Evolutionary conservation across 768 basidiomycete genomes (phyloP), one percentile per base, ranked within the genome.

Genomic region (Panellus pusillus): DNA sequence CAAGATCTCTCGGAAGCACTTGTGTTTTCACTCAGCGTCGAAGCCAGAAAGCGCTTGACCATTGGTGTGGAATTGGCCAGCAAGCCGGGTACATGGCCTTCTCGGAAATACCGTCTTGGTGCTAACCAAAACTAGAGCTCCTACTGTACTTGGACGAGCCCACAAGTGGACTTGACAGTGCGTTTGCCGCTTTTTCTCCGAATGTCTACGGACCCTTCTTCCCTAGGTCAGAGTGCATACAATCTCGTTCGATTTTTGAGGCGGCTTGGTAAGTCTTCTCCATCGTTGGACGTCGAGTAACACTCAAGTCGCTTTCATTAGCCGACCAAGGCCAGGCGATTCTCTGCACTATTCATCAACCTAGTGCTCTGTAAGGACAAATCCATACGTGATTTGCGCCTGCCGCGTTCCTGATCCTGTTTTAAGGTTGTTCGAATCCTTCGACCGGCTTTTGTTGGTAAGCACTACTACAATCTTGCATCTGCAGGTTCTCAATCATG

Each of bases 51-150:
- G 67, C 86, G 92, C 9, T 77, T 93, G 19, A 94, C 93, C 1
- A 95, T 95, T 61, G 93, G 91, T 52, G 93, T 95, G 50, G 93
- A 95, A 67, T 78, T 96, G 8, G 91, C 92, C 15, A 88, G 89
- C 68, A 93, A 93, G 66, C 91, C 91, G 0, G 55, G 55, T 56
- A 18, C 38, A 38, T 9, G 7, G 39, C 24, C n/a, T 17, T 31
- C 6, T 28, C 27, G 24, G 28, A 24, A 3, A 35, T 6, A 12
- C 4, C 12, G 9, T 6, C 19, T 20, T n/a, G 40, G 15, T 20
- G 14, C 20, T 8, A 24, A 24, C 6, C 12, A 4, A 1, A 29
- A 15, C 20, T n/a, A 56, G 83, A 87, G 61, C 74, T 91, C 8
- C 73, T 92, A 1, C 77, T 92, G 17, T 56, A 31, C 32, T 32